A percentile compares a stretch with the other conserved stretches of the same genome.
Evolutionary conservation across 345 rosid species (phyloP).

Genomic region (Acer yangbiense): DNA sequence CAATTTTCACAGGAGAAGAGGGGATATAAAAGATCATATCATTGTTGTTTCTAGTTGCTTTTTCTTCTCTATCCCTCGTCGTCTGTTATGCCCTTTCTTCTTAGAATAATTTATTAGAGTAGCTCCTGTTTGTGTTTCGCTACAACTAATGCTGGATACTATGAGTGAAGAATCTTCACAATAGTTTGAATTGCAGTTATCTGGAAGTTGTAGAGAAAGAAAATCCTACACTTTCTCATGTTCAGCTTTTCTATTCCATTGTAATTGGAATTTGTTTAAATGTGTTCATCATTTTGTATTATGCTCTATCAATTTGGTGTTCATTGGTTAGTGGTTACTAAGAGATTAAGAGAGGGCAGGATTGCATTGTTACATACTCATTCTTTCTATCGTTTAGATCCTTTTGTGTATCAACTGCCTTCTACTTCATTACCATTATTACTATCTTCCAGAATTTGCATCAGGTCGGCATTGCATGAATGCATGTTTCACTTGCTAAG

Average conservation of each 20-base stretch:
- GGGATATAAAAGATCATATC: neutral
- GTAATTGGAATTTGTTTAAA: too few relatives aligned
- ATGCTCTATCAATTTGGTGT: too few relatives aligned
- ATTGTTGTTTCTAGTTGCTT: neutral
- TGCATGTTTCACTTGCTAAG: neutral
- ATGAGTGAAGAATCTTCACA: neutral
- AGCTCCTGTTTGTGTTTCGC: neutral
- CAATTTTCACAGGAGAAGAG: neutral
- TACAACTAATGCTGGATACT: neutral
- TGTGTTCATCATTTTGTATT: too few relatives aligned
- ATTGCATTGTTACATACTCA: neutral
- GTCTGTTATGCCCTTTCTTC: too few relatives aligned
- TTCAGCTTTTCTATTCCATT: neutral
- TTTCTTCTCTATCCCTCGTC: neutral
- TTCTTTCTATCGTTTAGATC: neutral
- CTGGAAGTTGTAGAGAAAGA: neutral
- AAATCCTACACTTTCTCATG: neutral
- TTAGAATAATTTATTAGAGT: neutral
- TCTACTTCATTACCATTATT: neutral
- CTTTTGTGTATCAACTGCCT: too few relatives aligned
- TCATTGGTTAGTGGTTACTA: neutral
- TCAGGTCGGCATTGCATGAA: neutral
- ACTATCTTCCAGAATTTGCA: neutral
- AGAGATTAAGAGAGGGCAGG: neutral
- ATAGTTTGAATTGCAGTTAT: neutral